Percentiles rank a stretch among this genome's conserved stretches.
Evolutionary conservation across 164 flowering plant species (phyloP).

Genomic region (Annona squamosa): DNA sequence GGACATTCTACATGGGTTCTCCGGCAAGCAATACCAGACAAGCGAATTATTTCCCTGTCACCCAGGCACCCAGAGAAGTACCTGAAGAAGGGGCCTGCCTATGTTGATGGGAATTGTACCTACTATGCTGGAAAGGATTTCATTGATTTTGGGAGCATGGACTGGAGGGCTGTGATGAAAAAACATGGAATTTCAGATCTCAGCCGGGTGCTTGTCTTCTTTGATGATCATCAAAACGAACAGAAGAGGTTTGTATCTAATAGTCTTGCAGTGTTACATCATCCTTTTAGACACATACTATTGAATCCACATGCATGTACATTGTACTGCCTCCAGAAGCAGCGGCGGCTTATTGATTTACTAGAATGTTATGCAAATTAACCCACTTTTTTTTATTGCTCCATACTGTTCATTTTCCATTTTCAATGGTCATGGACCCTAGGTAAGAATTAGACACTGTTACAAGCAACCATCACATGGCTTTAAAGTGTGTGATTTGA

Average conservation of each 20-base stretch:
- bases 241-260: conserved; percentile 56
- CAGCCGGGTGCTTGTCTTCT: conserved; percentile 70
- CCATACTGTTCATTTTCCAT: too few species aligned
- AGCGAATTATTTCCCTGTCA: conserved; percentile 62
- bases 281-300: background rate
- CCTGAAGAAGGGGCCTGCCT: conserved; percentile 93
- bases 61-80: conserved; percentile 97
- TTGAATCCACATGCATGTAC: background rate
- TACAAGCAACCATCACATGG: too few species aligned
- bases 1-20: conserved; percentile 99
- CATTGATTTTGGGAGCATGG: conserved; percentile 87
- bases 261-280: background rate
- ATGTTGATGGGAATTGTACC: conserved; percentile 95
- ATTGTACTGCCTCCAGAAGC: too few species aligned
- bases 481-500: too few species aligned
- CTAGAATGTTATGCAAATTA: too few species aligned
- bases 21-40: conserved; percentile 91
- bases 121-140: conserved; percentile 96
- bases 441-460: too few species aligned
- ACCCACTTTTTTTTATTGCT: too few species aligned
- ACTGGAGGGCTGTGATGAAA: conserved; percentile 68
- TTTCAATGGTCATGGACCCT: too few species aligned
- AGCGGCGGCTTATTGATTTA: too few species aligned
- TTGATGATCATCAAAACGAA: conserved; percentile 97
- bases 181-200: conserved; percentile 70